Evolutionary conservation across 805 yeast genomes (phyloP), one percentile per base, ranked within the genome.

Genomic region (Starmerella powellii): DNA sequence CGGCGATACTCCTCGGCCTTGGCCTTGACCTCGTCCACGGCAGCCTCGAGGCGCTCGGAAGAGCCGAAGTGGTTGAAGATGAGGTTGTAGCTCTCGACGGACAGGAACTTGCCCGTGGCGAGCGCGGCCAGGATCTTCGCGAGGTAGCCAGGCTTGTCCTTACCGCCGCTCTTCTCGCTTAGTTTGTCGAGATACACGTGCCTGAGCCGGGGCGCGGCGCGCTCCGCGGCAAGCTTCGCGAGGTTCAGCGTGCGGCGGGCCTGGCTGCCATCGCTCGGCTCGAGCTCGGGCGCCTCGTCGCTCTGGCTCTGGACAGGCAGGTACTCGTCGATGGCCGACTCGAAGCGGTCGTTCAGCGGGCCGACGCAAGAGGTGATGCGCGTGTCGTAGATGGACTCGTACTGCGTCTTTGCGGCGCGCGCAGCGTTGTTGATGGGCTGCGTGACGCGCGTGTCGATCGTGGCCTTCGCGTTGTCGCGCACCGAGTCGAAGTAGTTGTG

Each of bases 341-440:
- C 76, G 39, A 80, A 58, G 27, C 66, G 62, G 28, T 67, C 61
- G 61, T 80, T 84, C 34, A 78, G 34, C 23, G 91, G 87, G 29
- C 64, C 66, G 36, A 80, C 63, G 11, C 78, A 28, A 3, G 82
- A 78, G 58, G 79, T 85, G 18, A 78, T 54, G 24, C 74, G 63
- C 6, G 73, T 67, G 54, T 76, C 76, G 56, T 71, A 70, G 31
- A 74, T 54, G 26, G 72, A 65, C 37, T 68, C 63, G 54, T 74
- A 70, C 55, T 74, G 71, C 40, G 61, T 62, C 38, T 64, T 65
- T 48, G 80, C 75, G 44, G 70, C 61, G 38, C 65, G 68, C 36
- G 61, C 57, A 15, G 52, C 63, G 20, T 41, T 32, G 50, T 64
- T 56, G 21, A 73, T 61, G 18, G 70, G 66, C 47, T 62, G 61